Base-by-base conservation (phyloP, 2,329 filamentous ascomycete genomes). In the Venturia pyrina region DNA sequence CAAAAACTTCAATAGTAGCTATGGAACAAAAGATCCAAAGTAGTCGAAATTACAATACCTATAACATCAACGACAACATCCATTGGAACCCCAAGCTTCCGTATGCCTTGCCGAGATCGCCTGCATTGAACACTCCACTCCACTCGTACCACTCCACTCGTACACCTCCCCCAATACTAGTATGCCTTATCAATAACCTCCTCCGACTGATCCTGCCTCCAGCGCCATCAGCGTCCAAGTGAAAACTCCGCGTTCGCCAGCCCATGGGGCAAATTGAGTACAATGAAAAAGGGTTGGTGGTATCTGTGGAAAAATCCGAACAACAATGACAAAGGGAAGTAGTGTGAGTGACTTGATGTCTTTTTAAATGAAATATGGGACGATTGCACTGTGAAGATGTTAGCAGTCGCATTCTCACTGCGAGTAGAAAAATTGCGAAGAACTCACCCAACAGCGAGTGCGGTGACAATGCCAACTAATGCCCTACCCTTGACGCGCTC, bases 401-500 rank as follows among this genome's bases (percentile, higher is more conserved):
- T 63, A 63, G 60, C 19, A 41, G n/a, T 37, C 32, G 21, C 13
- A 5, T n/a, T 15, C 21, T 21, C 48, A 53, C 1, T 10, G 28
- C 10, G 15, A 13, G 15, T 59, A 19, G 24, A 34, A 34, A 37
- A 37, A 43, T 43, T 43, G 28, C 43, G 32, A 34, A 44, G 11
- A 5, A 64, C 34, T 46, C 34, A 98, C 95, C 93, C 93, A 76
- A 97, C 84, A 66, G 90, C 91, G 75, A 97, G 83, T 60, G 91
- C 95, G 66, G 91, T 91, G 68, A 88, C 90, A 64, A 98, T 85
- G 67, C 95, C 93, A 69, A 96, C 83, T 68, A 96, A 80, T 60
- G 95, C 91, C 73, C 92, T 86, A 77, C 88, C 91, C 78, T 91
- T 88, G 70, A 97, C 91, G 73, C 87, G 89, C 78, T 96, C 89